These are phyloP conservation scores for Dactylellina parvicollis DNA, from an alignment of 2,329 filamentous ascomycete genomes.

Conservation along the genomic window DNA sequence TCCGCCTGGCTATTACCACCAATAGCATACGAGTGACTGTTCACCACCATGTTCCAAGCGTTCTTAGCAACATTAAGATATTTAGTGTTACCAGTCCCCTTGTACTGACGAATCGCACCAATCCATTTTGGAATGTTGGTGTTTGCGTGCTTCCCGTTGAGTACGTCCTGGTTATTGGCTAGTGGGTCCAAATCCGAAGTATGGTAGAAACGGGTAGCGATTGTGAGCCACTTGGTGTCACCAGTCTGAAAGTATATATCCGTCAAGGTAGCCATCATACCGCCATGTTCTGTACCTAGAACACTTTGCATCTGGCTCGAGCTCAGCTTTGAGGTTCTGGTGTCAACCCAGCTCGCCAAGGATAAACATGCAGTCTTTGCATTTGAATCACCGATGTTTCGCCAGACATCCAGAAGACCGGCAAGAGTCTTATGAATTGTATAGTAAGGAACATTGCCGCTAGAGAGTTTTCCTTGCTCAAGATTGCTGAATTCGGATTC, in stretches of 20 bases:
- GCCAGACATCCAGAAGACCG: constrained; percentile 66
- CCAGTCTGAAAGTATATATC: constrained; percentile 65
- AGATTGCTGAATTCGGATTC: constrained; percentile 66
- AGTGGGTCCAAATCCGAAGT: constrained; percentile 65
- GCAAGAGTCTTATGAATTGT: constrained; percentile 68
- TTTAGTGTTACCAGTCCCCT: constrained; percentile 63
- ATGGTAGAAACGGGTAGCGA: constrained; percentile 67
- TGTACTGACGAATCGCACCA: constrained; percentile 65
- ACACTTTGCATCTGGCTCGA: constrained; percentile 65
- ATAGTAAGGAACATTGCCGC: constrained; percentile 68
- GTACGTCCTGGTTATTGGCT: constrained; percentile 63
- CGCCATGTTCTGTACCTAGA: constrained; percentile 66
- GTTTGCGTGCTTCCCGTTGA: constrained; percentile 67
- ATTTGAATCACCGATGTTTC: constrained; percentile 62
- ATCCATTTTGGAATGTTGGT: constrained; percentile 69
- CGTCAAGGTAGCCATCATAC: constrained; percentile 67
- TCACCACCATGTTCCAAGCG: constrained; percentile 65
- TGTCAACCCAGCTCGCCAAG: constrained; percentile 66
- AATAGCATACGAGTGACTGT: constrained; percentile 66
- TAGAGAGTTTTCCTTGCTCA: constrained; percentile 63
- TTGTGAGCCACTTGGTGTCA: constrained; percentile 64
- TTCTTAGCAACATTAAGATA: constrained; percentile 66
- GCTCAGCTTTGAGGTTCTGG: constrained; percentile 63
- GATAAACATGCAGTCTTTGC: constrained; percentile 64
- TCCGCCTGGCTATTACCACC: constrained; percentile 68